Evolutionary conservation across 192 early-diverging fungal genomes (phyloP).

Genomic region (Coemansia sp.): DNA sequence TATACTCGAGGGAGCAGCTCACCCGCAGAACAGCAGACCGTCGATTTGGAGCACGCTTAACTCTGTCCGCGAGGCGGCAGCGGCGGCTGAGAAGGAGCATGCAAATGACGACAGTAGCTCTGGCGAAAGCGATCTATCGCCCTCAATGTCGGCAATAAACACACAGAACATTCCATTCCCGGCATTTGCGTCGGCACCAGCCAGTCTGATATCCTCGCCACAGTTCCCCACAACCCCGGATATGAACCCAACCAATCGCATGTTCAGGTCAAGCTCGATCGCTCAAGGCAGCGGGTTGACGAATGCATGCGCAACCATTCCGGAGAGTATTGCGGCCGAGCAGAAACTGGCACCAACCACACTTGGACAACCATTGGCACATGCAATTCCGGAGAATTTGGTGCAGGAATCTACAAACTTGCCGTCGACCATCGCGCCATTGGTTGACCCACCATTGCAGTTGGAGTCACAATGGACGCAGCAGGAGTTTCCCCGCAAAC

Average conservation of each 20-base stretch:
- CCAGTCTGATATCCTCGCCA: conserved; percentile 43
- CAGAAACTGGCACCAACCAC: background rate
- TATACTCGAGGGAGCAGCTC: background rate
- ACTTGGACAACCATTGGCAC: background rate
- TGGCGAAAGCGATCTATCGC: conserved; percentile 8
- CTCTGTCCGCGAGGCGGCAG: conserved; percentile 32
- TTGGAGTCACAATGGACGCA: conserved; percentile 15
- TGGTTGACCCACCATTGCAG: conserved; percentile 35
- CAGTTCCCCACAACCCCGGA: conserved; percentile 29
- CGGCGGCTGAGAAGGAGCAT: conserved; percentile 13
- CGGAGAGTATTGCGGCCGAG: background rate
- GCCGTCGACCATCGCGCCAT: conserved; percentile 5
- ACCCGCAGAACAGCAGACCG: background rate
- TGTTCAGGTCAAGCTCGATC: background rate
- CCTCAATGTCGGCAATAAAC: conserved; percentile 10
- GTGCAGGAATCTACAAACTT: background rate
- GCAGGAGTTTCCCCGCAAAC: conserved; percentile 51
- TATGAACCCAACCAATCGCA: background rate
- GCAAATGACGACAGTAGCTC: background rate
- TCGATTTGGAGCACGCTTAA: conserved; percentile 29
- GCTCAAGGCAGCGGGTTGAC: background rate
- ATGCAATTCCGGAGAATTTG: background rate
- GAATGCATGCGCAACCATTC: background rate
- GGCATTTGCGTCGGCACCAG: conserved; percentile 47
- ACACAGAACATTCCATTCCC: conserved; percentile 9